phyloP scores from a whole-genome alignment of 441 rosid species.

The Capsella rubella region DNA sequence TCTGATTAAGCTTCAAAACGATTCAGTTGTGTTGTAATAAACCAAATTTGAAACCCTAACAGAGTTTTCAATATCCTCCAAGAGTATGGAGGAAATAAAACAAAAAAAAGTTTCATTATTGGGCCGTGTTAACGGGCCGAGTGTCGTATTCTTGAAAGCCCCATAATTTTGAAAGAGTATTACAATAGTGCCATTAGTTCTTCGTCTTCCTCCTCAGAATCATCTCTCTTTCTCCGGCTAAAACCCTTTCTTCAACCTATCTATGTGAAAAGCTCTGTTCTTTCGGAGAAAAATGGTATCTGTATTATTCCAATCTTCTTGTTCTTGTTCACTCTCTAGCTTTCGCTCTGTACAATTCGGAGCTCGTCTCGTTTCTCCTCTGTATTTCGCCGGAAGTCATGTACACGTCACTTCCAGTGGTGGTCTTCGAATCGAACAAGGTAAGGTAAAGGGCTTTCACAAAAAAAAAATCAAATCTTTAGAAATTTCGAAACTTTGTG shows the following conservation, averaged over 20 bases:
- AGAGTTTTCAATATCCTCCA: too few relatives aligned
- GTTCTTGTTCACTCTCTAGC: constrained; percentile 30
- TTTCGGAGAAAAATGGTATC: constrained; percentile 38
- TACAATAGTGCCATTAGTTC: background rate
- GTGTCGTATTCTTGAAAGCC: background rate
- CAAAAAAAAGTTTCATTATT: too few relatives aligned
- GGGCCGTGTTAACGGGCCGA: constrained; percentile 6
- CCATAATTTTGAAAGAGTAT: background rate
- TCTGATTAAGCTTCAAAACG: too few relatives aligned
- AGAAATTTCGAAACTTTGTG: background rate
- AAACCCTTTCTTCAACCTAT: constrained; percentile 29
- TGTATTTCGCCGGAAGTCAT: constrained; percentile 26
- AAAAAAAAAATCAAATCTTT: background rate
- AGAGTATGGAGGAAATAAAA: too few relatives aligned
- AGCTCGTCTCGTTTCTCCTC: constrained; percentile 20
- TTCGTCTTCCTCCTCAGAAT: background rate
- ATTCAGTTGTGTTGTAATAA: too few relatives aligned
- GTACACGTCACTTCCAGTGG: constrained; percentile 10
- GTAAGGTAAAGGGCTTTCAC: constrained; percentile 29
- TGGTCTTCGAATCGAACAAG: constrained; percentile 25
- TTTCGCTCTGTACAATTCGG: constrained; percentile 6
- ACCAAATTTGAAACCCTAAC: too few relatives aligned
- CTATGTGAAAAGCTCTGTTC: background rate
- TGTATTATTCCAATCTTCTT: constrained; percentile 25
- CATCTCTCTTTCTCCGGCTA: constrained; percentile 3